Evolutionary conservation across 495 filamentous ascomycete genomes (phyloP).

Genomic region (Neurospora discreta): DNA sequence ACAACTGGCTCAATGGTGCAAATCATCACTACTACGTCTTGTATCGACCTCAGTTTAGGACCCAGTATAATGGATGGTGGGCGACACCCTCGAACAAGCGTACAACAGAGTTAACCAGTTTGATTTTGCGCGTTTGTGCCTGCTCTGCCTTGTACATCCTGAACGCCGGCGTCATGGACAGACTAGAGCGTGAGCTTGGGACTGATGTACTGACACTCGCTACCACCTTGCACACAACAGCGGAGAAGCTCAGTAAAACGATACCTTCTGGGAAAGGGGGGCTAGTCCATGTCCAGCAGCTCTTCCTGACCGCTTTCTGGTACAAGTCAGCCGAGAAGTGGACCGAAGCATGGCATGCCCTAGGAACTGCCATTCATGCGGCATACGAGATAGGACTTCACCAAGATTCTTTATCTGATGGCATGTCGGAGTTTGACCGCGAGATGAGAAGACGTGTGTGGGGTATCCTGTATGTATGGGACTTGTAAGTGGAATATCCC

Average conservation of each 20-base stretch:
- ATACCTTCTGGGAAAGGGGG: conserved; percentile 38
- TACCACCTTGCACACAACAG: conserved; percentile 30
- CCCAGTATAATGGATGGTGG: conserved; percentile 41
- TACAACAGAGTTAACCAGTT: conserved; percentile 36
- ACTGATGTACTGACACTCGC: conserved; percentile 28
- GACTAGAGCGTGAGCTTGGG: conserved; percentile 37
- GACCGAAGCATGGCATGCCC: conserved; percentile 40
- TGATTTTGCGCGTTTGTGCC: conserved; percentile 42
- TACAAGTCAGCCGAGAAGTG: conserved; percentile 43
- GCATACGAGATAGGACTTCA: conserved; percentile 46
- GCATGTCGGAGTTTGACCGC: conserved; percentile 33
- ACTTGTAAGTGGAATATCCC: conserved; percentile 20
- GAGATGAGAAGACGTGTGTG: conserved; percentile 35
- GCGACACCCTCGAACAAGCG: conserved; percentile 20
- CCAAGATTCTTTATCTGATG: conserved; percentile 23
- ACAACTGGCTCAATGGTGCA: conserved; percentile 35
- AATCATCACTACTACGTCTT: conserved; percentile 42
- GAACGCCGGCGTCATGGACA: conserved; percentile 23
- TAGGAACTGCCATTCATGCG: conserved; percentile 35
- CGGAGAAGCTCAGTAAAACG: conserved; percentile 32
- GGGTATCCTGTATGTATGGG: conserved; percentile 31
- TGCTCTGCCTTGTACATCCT: conserved; percentile 36
- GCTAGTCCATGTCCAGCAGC: conserved; percentile 38
- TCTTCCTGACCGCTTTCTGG: conserved; percentile 41
- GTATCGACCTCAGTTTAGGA: conserved; percentile 36